Percentiles rank a stretch among this genome's conserved stretches.
Evolutionary conservation across 1,284 basidiomycete genomes (phyloP).

Genomic region (Fomitopsis palustris): DNA sequence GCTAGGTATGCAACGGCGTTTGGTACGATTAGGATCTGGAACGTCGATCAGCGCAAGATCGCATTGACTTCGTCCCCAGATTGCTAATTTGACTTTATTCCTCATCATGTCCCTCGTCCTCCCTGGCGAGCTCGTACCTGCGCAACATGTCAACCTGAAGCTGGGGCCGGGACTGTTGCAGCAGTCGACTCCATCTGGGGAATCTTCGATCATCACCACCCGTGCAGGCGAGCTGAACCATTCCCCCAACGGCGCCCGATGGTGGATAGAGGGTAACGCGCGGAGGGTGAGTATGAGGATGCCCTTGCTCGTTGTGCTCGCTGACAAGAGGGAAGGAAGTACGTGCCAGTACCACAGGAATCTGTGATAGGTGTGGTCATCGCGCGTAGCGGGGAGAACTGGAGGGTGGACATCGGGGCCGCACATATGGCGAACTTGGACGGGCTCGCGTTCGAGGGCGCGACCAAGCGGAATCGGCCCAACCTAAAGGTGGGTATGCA

Average conservation of each 20-base stretch:
- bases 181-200: conserved; percentile 29
- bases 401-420: conserved; percentile 79
- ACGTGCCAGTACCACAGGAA: conserved; percentile 81
- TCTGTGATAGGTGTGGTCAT: conserved; percentile 72
- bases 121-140: conserved; percentile 66
- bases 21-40: neutral
- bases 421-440: conserved; percentile 77
- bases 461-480: conserved; percentile 80
- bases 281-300: conserved; percentile 54
- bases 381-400: conserved; percentile 73
- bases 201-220: conserved; percentile 52
- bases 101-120: conserved; percentile 52
- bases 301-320: neutral
- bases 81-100: neutral
- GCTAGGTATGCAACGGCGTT: neutral
- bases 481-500: conserved; percentile 64
- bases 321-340: conserved; percentile 43
- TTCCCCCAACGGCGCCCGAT: conserved; percentile 66
- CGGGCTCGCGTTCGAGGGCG: conserved; percentile 82
- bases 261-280: conserved; percentile 82
- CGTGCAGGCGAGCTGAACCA: conserved; percentile 65
- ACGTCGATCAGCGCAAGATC: neutral
- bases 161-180: conserved; percentile 75
- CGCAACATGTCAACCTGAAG: conserved; percentile 73
- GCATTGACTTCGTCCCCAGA: neutral